Percentiles rank a stretch among this genome's conserved stretches.
These are phyloP conservation scores for Solanum ossicruentum DNA, from an alignment of 257 asterid species.

Conservation along the genomic window DNA sequence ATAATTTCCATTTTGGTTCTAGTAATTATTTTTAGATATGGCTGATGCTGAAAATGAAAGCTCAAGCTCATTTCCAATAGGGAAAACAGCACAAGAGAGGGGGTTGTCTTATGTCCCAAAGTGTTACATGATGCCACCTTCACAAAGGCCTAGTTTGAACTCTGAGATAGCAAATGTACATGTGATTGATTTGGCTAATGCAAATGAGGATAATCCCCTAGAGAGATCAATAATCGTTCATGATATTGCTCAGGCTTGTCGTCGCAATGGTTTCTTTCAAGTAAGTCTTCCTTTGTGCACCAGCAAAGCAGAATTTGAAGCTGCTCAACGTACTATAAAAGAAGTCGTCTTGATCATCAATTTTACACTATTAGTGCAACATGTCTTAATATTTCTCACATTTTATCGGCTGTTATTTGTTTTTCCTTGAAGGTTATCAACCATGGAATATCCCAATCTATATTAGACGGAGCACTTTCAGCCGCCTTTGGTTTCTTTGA, in stretches of 20 bases:
- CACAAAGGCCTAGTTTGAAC: not conserved
- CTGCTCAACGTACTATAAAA: too few relatives aligned
- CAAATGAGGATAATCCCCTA: not conserved
- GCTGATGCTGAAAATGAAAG: not conserved
- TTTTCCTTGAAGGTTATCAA: constrained; percentile 7
- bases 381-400: too few relatives aligned
- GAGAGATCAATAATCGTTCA: constrained; percentile 3
- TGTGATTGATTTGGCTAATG: constrained; percentile 10
- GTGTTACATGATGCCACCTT: constrained; percentile 13
- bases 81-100: constrained; percentile 25
- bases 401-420: too few relatives aligned
- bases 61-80: constrained; percentile 18
- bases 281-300: constrained; percentile 7
- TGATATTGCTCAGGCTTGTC: constrained; percentile 22
- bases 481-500: constrained; percentile 21
- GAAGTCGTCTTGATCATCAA: too few relatives aligned
- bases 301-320: too few relatives aligned
- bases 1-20: not conserved
- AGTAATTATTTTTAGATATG: not conserved
- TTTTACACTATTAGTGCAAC: too few relatives aligned
- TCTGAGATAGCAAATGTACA: constrained; percentile 2
- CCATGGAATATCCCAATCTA: constrained; percentile 26
- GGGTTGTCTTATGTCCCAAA: constrained; percentile 22
- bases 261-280: constrained; percentile 28
- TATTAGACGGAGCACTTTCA: constrained; percentile 23